These are phyloP conservation scores for Backusella australiensis DNA, from an alignment of 192 early-diverging fungal species.

Conservation along the genomic window DNA sequence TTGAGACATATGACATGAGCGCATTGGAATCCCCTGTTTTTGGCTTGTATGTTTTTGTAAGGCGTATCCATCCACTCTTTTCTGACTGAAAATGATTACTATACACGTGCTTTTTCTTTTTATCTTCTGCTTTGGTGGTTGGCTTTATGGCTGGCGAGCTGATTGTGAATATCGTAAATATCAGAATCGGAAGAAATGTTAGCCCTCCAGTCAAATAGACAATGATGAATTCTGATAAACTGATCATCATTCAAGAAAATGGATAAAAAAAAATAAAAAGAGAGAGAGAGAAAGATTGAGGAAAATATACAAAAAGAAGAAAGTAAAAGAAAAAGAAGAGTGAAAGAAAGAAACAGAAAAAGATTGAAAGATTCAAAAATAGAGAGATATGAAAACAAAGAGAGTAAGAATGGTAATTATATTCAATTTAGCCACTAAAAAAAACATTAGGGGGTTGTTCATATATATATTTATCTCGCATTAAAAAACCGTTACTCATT, in stretches of 20 bases:
- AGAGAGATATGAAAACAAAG: background rate
- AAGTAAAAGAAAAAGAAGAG: background rate
- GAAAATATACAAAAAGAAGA: background rate
- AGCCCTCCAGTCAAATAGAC: constrained; percentile 9
- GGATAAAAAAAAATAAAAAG: background rate
- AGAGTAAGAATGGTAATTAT: background rate
- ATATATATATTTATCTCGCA: background rate
- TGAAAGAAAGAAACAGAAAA: background rate
- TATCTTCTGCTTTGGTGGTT: background rate
- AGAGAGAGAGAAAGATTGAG: too few species aligned
- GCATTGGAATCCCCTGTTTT: background rate
- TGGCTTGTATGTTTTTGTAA: constrained; percentile 11
- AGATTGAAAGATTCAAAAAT: background rate
- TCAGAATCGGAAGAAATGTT: constrained; percentile 11
- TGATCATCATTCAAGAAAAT: constrained; percentile 1
- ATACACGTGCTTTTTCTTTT: background rate
- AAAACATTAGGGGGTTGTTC: background rate
- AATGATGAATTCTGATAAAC: background rate
- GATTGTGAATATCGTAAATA: background rate
- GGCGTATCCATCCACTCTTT: constrained; percentile 11
- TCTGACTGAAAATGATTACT: background rate
- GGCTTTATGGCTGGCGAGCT: background rate
- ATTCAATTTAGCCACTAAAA: background rate
- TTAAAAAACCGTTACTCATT: background rate
- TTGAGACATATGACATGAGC: constrained; percentile 9